Evolutionary conservation across 2,329 filamentous ascomycete species (phyloP).

Genomic region (Pezicula radicicola): DNA sequence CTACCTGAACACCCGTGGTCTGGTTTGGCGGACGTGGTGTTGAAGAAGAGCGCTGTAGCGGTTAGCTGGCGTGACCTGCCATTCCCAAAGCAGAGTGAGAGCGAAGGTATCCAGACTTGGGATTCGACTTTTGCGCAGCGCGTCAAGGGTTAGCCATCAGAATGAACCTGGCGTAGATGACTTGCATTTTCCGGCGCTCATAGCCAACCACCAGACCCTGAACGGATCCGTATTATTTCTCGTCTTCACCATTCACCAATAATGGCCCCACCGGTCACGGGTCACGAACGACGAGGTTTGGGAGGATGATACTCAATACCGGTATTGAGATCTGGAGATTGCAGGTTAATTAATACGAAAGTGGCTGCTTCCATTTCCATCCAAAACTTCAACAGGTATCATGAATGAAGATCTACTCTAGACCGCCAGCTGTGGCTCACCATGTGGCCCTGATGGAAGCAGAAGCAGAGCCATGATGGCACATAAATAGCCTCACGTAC

Average conservation of each 20-base stretch:
- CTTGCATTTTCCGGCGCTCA: neutral
- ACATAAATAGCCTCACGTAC: no score
- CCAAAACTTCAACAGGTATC: neutral
- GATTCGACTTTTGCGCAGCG: no score
- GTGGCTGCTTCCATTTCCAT: neutral
- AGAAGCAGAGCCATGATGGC: no score
- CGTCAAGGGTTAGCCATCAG: no score
- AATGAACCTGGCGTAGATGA: neutral
- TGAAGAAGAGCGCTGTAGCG: neutral
- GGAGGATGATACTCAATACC: neutral
- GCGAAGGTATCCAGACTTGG: no score
- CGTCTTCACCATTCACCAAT: neutral
- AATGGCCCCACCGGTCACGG: neutral
- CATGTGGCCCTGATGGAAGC: no score
- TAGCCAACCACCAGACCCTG: neutral
- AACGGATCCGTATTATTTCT: neutral
- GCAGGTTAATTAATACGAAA: neutral
- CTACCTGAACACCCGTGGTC: neutral
- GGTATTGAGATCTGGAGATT: neutral
- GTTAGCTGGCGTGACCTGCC: no score
- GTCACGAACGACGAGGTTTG: neutral
- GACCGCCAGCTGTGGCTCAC: no score
- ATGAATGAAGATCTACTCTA: no score
- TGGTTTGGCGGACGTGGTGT: neutral
- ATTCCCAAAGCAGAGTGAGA: no score